phyloP scores from a whole-genome alignment of 805 yeast genomes.

The Peterozyma xylosa region DNA sequence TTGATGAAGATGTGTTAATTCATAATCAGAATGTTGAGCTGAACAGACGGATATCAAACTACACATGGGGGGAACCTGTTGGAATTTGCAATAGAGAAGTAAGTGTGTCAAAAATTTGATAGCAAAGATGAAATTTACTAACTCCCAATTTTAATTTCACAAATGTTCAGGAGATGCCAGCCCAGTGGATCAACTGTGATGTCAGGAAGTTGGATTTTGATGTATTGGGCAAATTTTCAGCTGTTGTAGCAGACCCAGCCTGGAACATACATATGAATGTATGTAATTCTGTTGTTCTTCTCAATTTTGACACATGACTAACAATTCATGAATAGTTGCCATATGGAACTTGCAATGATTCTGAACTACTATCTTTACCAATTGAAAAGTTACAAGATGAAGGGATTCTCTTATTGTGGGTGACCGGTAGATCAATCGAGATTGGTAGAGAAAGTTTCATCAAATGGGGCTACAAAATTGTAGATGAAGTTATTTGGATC shows the following conservation, averaged over 20 bases:
- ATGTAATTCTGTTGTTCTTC: conserved; percentile 3
- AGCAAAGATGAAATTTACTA: conserved; percentile 13
- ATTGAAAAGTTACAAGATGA: conserved; percentile 69
- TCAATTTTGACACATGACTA: neutral
- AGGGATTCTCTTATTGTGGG: conserved; percentile 85
- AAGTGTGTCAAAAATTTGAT: conserved; percentile 15
- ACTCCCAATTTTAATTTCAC: conserved; percentile 18
- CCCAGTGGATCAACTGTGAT: conserved; percentile 89
- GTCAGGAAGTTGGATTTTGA: conserved; percentile 64
- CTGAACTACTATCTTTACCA: conserved; percentile 61
- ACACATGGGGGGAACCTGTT: conserved; percentile 40
- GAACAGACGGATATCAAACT: conserved; percentile 25
- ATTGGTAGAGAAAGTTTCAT: conserved; percentile 69
- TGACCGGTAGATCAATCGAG: conserved; percentile 90
- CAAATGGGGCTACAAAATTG: conserved; percentile 76
- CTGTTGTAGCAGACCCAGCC: conserved; percentile 87
- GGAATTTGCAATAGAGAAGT: conserved; percentile 12
- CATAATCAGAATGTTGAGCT: conserved; percentile 16
- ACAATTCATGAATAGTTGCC: conserved; percentile 28
- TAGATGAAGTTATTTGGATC: conserved; percentile 85
- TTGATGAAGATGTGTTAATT: conserved; percentile 6
- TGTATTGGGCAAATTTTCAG: conserved; percentile 72
- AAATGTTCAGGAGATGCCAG: conserved; percentile 33
- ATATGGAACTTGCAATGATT: conserved; percentile 71
- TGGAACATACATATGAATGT: conserved; percentile 92